A percentile compares a stretch with the other conserved stretches of the same genome.
Evolutionary conservation across 1,284 basidiomycete species (phyloP).

Genomic region (Albatrellus sp.): DNA sequence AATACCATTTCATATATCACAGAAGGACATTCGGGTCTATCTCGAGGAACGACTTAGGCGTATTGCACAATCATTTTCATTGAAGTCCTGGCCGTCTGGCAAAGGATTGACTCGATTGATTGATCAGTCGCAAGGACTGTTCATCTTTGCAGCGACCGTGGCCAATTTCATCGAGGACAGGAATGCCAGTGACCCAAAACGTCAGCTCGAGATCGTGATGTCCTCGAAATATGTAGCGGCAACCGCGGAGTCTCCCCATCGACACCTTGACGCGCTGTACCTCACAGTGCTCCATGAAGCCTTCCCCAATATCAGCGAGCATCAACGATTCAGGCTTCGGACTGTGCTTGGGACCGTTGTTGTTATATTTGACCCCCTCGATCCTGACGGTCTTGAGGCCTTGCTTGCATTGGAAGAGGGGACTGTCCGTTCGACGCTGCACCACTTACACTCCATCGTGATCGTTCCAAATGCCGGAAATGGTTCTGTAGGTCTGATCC

Average conservation of each 20-base stretch:
- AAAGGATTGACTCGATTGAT: conserved; percentile 6
- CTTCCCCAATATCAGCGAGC: too few relatives aligned
- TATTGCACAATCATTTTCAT: not conserved
- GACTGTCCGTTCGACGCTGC: too few relatives aligned
- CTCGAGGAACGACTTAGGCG: conserved; percentile 4
- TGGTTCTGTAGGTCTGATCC: too few relatives aligned
- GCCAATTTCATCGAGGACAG: conserved; percentile 12
- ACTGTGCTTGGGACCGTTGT: too few relatives aligned
- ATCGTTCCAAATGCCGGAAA: too few relatives aligned
- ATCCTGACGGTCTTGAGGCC: too few relatives aligned
- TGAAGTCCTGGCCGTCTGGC: conserved; percentile 10
- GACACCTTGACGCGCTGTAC: not conserved
- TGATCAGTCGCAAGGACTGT: conserved; percentile 10
- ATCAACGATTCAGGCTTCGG: too few relatives aligned
- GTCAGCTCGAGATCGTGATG: too few relatives aligned
- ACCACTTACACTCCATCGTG: too few relatives aligned
- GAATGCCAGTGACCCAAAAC: not conserved
- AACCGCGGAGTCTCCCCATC: not conserved
- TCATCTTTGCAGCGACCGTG: conserved; percentile 16
- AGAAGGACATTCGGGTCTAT: conserved; percentile 12
- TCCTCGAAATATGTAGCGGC: not conserved
- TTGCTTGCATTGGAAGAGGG: too few relatives aligned
- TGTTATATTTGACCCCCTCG: too few relatives aligned
- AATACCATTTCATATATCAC: conserved; percentile 7
- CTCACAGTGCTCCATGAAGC: too few relatives aligned